Evolutionary conservation across 225 moss, liverwort and hornwort genomes (phyloP).

Genomic region (Antitrichia curtipendula): DNA sequence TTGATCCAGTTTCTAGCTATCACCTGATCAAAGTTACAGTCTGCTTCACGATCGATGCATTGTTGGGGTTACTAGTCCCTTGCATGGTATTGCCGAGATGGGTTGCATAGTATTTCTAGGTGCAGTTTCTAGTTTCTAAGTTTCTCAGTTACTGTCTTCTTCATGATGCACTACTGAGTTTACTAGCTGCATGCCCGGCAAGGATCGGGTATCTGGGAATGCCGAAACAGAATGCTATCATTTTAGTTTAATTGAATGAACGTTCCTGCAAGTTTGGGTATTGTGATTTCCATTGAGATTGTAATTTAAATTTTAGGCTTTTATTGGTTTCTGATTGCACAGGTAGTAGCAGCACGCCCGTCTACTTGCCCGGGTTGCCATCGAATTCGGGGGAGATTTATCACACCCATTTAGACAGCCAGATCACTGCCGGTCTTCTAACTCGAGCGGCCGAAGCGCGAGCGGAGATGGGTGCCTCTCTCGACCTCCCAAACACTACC

Average conservation of each 20-base stretch:
- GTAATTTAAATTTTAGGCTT: not conserved
- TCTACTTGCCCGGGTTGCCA: not conserved
- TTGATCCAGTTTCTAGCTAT: not conserved
- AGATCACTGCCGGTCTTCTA: constrained; percentile 23
- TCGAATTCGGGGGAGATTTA: not conserved
- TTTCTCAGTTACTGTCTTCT: not conserved
- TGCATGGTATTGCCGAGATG: too few relatives aligned
- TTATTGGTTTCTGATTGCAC: not conserved
- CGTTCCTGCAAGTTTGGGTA: not conserved
- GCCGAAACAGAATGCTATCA: not conserved
- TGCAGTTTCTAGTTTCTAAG: not conserved
- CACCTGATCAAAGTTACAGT: not conserved
- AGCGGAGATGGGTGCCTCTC: constrained; percentile 7
- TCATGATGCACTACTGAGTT: not conserved
- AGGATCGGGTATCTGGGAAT: not conserved
- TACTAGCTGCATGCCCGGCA: not conserved
- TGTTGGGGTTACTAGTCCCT: not conserved
- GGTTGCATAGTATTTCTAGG: not conserved
- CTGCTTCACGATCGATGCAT: not conserved
- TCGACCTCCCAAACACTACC: not conserved
- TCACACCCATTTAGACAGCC: not conserved
- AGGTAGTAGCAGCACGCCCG: not conserved
- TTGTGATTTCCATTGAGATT: not conserved
- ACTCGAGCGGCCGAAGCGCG: constrained; percentile 25
- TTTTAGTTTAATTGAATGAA: not conserved